A percentile compares a stretch with the other conserved stretches of the same genome.
Evolutionary conservation across 2,329 filamentous ascomycete genomes (phyloP).

Genomic region (Pyrenophora seminiperda): DNA sequence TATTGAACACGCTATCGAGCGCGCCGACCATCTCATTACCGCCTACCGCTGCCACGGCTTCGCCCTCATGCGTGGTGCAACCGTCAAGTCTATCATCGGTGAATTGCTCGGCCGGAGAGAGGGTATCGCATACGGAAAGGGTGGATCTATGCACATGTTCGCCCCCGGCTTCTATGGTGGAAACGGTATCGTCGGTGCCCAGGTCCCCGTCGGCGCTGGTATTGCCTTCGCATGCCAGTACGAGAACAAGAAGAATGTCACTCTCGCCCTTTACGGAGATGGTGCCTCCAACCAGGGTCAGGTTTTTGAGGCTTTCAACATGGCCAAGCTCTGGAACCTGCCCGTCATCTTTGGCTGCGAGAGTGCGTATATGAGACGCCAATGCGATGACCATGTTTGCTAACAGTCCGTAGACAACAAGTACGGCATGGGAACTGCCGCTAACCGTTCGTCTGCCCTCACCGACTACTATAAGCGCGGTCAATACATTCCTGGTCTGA

Average conservation of each 20-base stretch:
- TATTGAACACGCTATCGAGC: constrained; percentile 94
- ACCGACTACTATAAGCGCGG: constrained; percentile 99
- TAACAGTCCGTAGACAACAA: constrained; percentile 82
- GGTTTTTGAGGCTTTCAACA: constrained; percentile 99
- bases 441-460: constrained; percentile 88
- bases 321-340: constrained; percentile 99
- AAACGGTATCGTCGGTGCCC: constrained; percentile 98
- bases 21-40: constrained; percentile 92
- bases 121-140: constrained; percentile 98
- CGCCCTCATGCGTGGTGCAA: constrained; percentile 91
- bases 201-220: constrained; percentile 95
- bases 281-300: constrained; percentile 99
- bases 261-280: constrained; percentile 92
- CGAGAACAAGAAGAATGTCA: constrained; percentile 81
- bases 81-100: constrained; percentile 49
- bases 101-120: constrained; percentile 77
- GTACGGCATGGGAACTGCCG: constrained; percentile 99
- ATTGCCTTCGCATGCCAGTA: constrained; percentile 98
- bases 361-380: constrained; percentile 66
- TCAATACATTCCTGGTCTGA: constrained; percentile 98
- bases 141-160: constrained; percentile 99
- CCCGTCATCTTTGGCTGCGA: constrained; percentile 96
- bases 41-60: constrained; percentile 99
- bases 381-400: constrained; percentile 2
- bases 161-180: constrained; percentile 96